Evolutionary conservation across 352 stramenopile genomes (phyloP).

Genomic region (Phytophthora meadii): DNA sequence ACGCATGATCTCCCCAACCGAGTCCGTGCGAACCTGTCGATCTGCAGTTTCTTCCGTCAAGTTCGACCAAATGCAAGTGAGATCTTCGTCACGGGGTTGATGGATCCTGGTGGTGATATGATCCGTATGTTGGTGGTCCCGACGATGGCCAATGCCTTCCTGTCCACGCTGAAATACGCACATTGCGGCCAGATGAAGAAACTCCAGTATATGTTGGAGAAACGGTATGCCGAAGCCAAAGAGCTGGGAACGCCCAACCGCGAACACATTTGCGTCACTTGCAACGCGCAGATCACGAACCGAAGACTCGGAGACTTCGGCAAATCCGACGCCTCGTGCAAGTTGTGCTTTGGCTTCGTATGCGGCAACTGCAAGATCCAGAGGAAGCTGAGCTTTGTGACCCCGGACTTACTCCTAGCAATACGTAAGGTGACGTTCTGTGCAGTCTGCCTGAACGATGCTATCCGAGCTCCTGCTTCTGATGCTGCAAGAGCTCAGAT

Average conservation of each 20-base stretch:
- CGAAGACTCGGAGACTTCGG: conserved; percentile 31
- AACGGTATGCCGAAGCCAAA: conserved; percentile 34
- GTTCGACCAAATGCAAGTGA: conserved; percentile 35
- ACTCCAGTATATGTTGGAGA: conserved; percentile 53
- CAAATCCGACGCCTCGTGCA: no score
- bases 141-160: conserved; percentile 36
- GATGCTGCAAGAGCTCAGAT: conserved; percentile 38
- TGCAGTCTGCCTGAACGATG: conserved; percentile 36
- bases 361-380: no score
- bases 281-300: conserved; percentile 23
- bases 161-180: conserved; percentile 43
- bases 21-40: conserved; percentile 50
- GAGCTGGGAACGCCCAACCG: conserved; percentile 36
- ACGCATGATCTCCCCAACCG: conserved; percentile 40
- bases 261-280: conserved; percentile 41
- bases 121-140: conserved; percentile 41
- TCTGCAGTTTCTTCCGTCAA: conserved; percentile 49
- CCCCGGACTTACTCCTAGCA: no score
- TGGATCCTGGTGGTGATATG: conserved; percentile 46
- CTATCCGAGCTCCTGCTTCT: conserved; percentile 25
- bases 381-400: no score
- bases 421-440: conserved; percentile 52
- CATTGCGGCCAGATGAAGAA: conserved; percentile 64
- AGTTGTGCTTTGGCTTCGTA: no score
- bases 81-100: conserved; percentile 42